These are phyloP conservation scores for Leccinum idahoense DNA, from an alignment of 1,284 basidiomycete genomes.

Conservation along the genomic window DNA sequence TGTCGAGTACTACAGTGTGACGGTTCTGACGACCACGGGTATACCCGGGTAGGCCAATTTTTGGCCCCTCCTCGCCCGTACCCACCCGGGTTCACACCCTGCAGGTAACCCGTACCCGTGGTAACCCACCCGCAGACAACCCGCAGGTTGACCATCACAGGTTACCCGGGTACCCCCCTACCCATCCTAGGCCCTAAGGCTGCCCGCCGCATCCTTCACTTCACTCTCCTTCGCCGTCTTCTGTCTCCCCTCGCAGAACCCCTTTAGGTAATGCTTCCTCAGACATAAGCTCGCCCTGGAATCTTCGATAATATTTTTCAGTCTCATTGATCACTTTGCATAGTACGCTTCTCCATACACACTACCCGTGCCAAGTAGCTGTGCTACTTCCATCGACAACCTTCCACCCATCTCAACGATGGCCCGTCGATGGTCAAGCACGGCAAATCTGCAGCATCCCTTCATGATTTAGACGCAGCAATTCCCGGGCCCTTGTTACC, in stretches of 20 bases:
- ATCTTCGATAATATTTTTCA: background rate
- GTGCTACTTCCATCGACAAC: constrained; percentile 29
- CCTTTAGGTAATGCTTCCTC: constrained; percentile 23
- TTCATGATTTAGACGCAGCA: constrained; percentile 31
- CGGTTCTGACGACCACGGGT: too few species aligned
- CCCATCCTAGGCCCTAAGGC: too few species aligned
- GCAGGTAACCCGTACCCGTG: too few species aligned
- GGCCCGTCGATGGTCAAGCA: constrained; percentile 29
- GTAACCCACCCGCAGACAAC: too few species aligned
- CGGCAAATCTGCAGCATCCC: constrained; percentile 27
- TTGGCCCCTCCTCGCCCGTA: too few species aligned
- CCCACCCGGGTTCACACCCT: too few species aligned
- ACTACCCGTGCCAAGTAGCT: constrained; percentile 24
- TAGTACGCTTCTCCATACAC: constrained; percentile 25
- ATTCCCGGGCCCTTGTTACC: background rate
- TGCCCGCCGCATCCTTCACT: constrained; percentile 16
- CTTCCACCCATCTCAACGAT: constrained; percentile 31
- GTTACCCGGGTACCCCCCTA: too few species aligned
- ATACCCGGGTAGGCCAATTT: too few species aligned
- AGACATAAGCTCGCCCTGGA: constrained; percentile 20
- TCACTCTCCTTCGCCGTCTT: constrained; percentile 26
- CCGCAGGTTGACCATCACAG: too few species aligned
- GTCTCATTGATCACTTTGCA: constrained; percentile 4
- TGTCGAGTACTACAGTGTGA: too few species aligned
- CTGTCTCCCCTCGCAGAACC: constrained; percentile 23